These are phyloP conservation scores for Candida corydali DNA, from an alignment of 805 yeast species.

Conservation along the genomic window DNA sequence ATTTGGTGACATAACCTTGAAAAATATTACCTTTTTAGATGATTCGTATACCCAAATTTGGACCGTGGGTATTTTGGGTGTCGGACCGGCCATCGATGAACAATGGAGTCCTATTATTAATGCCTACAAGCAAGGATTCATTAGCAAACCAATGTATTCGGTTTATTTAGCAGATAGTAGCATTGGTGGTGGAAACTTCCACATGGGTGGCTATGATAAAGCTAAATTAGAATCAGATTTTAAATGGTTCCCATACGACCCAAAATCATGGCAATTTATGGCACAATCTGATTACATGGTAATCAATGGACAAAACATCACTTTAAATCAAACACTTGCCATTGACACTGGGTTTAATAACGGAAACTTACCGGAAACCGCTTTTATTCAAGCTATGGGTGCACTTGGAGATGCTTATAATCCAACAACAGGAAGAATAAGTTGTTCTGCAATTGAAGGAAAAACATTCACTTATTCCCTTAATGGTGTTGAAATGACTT, in stretches of 20 bases:
- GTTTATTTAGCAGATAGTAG: neutral
- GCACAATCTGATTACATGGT: neutral
- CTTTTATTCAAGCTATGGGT: neutral
- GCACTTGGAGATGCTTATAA: neutral
- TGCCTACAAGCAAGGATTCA: conserved; percentile 3
- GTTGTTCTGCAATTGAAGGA: conserved; percentile 1
- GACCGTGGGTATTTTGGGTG: conserved; percentile 13
- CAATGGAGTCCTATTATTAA: conserved; percentile 9
- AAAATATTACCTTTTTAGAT: conserved; percentile 1
- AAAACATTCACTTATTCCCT: neutral
- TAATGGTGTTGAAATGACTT: neutral
- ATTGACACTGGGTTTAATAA: neutral
- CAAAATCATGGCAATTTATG: no score
- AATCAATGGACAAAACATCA: neutral
- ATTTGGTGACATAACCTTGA: neutral
- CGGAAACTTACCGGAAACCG: neutral
- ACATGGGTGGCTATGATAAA: conserved; percentile 2
- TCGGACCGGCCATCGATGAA: conserved; percentile 23
- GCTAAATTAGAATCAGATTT: conserved; percentile 4
- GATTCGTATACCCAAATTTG: conserved; percentile 12
- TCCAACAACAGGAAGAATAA: neutral
- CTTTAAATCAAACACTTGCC: neutral
- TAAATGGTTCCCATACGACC: neutral
- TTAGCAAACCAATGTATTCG: conserved; percentile 1
- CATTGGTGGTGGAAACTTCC: neutral